A percentile compares a stretch with the other conserved stretches of the same genome.
Conservation (phyloP, 2,329 filamentous ascomycete species). For the Venturiaceae sp. region DNA sequence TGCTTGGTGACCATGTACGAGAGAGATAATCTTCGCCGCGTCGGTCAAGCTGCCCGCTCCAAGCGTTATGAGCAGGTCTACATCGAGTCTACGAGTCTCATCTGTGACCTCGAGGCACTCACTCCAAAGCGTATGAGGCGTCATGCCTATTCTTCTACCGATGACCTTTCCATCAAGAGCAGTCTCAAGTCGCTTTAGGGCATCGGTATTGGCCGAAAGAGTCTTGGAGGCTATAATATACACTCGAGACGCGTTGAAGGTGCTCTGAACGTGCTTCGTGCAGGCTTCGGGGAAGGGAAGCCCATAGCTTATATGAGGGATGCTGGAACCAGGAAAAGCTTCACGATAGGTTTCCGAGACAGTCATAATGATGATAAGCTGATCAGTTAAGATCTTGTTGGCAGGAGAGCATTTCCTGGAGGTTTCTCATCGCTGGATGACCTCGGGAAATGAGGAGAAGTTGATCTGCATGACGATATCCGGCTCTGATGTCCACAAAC, state of each 20-base stretch:
- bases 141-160: slow-evolving; percentile 41
- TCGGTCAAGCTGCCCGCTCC: slow-evolving; percentile 49
- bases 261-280: slow-evolving; percentile 33
- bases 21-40: slow-evolving; percentile 41
- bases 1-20: slow-evolving; percentile 21
- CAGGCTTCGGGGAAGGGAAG: slow-evolving; percentile 35
- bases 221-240: slow-evolving; percentile 44
- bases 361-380: not conserved
- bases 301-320: slow-evolving; percentile 38
- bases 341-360: slow-evolving; percentile 5
- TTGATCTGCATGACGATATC: not conserved
- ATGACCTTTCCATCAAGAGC: slow-evolving; percentile 33
- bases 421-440: not conserved
- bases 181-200: slow-evolving; percentile 30
- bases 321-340: slow-evolving; percentile 6
- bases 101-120: slow-evolving; percentile 39
- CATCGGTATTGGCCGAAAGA: slow-evolving; percentile 36
- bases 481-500: no score
- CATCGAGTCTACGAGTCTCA: slow-evolving; percentile 26
- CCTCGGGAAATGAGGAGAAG: not conserved
- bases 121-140: slow-evolving; percentile 43
- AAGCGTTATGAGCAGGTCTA: slow-evolving; percentile 44
- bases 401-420: no score
- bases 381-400: no score
- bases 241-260: slow-evolving; percentile 34